Conservation (phyloP, 2,329 filamentous ascomycete genomes). For the Ceratocystis papillata region DNA sequence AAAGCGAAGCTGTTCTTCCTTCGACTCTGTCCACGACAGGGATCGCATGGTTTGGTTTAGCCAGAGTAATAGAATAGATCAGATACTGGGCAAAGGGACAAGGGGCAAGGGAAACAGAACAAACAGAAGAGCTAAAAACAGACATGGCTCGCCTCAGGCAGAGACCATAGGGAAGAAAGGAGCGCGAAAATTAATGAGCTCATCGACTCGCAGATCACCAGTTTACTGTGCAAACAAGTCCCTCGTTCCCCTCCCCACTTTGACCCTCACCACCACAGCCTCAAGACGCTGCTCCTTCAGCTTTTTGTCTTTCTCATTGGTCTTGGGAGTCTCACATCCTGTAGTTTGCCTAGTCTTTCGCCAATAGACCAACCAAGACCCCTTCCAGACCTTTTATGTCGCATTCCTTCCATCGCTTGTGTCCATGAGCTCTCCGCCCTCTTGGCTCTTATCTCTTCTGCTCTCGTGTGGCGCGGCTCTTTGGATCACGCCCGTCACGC, state of each 20-base stretch:
- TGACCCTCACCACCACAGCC: not conserved
- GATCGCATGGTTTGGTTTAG: not conserved
- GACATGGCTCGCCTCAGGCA: not conserved
- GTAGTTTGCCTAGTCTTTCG: not conserved
- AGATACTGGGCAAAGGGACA: not conserved
- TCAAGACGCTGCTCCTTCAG: not conserved
- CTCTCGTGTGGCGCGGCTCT: not conserved
- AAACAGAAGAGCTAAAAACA: not conserved
- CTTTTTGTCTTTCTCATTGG: not conserved
- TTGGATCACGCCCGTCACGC: constrained; percentile 9
- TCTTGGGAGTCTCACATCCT: not conserved
- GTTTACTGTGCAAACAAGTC: not conserved
- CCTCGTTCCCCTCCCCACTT: constrained; percentile 1
- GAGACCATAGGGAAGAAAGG: not conserved
- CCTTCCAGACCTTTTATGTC: not conserved
- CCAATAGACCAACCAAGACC: not conserved
- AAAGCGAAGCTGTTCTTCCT: not conserved
- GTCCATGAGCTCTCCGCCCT: not conserved
- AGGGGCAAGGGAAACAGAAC: not conserved
- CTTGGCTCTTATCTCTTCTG: constrained; percentile 1
- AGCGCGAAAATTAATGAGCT: not conserved
- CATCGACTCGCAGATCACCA: constrained; percentile 1
- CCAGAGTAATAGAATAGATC: not conserved
- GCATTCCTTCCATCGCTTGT: not conserved
- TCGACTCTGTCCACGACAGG: no score